These are phyloP conservation scores for Flaveria sonorensis DNA, from an alignment of 129 eudicot species.

Conservation along the genomic window DNA sequence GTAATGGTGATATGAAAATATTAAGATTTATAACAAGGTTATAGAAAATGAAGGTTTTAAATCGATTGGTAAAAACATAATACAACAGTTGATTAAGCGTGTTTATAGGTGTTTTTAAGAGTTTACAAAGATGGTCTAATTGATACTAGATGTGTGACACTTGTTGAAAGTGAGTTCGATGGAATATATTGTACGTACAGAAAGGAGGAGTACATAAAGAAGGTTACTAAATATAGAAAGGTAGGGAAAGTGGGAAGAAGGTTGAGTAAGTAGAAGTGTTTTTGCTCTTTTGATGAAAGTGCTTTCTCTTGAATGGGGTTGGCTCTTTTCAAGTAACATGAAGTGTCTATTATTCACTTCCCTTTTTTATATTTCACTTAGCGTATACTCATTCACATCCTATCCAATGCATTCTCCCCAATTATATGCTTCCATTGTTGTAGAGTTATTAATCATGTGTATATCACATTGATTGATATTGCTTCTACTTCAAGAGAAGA, in stretches of 20 bases:
- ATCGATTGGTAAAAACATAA: too few species aligned
- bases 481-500: constrained; percentile 8
- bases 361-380: constrained; percentile 32
- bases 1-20: too few species aligned
- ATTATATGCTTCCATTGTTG: constrained; percentile 14
- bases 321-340: constrained; percentile 34
- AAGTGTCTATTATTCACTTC: constrained; percentile 42
- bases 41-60: too few species aligned
- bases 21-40: too few species aligned
- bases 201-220: constrained; percentile 35
- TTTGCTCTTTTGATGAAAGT: constrained; percentile 40
- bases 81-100: too few species aligned
- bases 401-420: neutral
- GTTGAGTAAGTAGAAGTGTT: constrained; percentile 43
- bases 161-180: constrained; percentile 7
- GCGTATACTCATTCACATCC: constrained; percentile 19
- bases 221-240: constrained; percentile 30
- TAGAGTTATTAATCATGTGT: constrained; percentile 25
- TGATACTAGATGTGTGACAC: too few species aligned
- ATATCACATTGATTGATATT: constrained; percentile 13
- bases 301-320: constrained; percentile 25
- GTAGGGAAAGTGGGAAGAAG: constrained; percentile 42
- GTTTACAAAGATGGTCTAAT: too few species aligned
- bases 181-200: constrained; percentile 26
- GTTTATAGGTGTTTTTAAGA: too few species aligned